phyloP scores from a whole-genome alignment of 306 rosid species.

The Adenanthera pavonina region DNA sequence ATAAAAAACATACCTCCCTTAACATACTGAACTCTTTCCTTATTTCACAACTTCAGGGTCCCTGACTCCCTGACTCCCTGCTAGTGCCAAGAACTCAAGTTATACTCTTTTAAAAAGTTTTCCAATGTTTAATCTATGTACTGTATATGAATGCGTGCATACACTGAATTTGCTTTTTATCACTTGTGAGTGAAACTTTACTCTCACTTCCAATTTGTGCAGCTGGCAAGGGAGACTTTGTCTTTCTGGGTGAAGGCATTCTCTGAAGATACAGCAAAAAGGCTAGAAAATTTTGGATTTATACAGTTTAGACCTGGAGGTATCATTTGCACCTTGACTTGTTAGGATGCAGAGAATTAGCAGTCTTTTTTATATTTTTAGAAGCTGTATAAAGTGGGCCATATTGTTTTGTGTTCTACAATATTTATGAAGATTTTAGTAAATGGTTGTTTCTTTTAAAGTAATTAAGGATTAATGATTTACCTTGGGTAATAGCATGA shows the following conservation, averaged over 20 bases:
- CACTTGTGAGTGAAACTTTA: conserved; percentile 29
- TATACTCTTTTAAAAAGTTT: background rate
- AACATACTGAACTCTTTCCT: background rate
- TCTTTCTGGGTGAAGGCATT: conserved; percentile 99
- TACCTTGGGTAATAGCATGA: conserved; percentile 11
- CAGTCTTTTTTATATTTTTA: conserved; percentile 10
- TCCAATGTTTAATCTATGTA: conserved; percentile 14
- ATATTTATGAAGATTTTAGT: background rate
- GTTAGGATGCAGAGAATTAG: conserved; percentile 23
- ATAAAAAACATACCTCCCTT: background rate
- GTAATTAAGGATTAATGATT: background rate
- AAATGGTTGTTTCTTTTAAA: background rate
- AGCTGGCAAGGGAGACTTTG: conserved; percentile 98
- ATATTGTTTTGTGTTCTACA: conserved; percentile 13
- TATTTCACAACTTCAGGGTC: background rate
- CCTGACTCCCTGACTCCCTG: background rate
- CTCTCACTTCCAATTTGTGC: conserved; percentile 40
- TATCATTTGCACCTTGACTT: conserved; percentile 46
- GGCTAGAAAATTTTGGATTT: conserved; percentile 98
- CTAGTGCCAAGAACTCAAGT: background rate
- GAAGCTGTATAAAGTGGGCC: conserved; percentile 21
- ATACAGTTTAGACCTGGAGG: conserved; percentile 99
- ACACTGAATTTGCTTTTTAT: conserved; percentile 29
- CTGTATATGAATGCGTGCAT: conserved; percentile 19
- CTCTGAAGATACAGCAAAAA: conserved; percentile 97